Evolutionary conservation across 2,329 filamentous ascomycete species (phyloP).

Genomic region (Metarhizium brunneum): DNA sequence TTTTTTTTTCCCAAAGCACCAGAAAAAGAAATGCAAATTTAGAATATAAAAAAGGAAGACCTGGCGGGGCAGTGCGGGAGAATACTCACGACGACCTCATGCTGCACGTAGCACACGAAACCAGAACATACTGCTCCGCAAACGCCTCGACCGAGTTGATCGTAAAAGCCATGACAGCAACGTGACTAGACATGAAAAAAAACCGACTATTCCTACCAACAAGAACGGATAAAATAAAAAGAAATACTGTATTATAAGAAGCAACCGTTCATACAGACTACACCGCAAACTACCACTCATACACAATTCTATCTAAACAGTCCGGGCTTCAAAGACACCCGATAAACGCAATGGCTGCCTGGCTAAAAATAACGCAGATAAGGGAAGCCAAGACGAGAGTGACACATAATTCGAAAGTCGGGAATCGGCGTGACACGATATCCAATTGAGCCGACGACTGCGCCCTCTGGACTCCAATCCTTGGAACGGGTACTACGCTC

Average conservation of each 20-base stretch:
- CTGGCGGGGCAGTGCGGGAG: background rate
- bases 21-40: background rate
- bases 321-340: too few species aligned
- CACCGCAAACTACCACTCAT: too few species aligned
- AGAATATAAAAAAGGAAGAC: too few species aligned
- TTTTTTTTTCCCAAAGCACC: too few species aligned
- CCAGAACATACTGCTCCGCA: background rate
- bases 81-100: background rate
- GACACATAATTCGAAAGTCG: background rate
- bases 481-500: background rate
- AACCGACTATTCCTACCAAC: too few species aligned
- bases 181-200: too few species aligned
- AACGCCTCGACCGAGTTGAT: background rate
- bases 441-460: background rate
- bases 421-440: background rate
- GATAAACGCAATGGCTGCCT: too few species aligned
- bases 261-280: too few species aligned
- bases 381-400: background rate
- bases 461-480: background rate
- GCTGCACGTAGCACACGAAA: background rate
- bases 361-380: background rate
- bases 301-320: too few species aligned
- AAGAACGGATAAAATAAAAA: too few species aligned
- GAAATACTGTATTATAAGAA: too few species aligned
- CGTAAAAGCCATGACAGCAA: background rate